A percentile compares a stretch with the other conserved stretches of the same genome.
These are phyloP conservation scores for Fusarium paranaense DNA, from an alignment of 2,329 filamentous ascomycete genomes.

Conservation along the genomic window DNA sequence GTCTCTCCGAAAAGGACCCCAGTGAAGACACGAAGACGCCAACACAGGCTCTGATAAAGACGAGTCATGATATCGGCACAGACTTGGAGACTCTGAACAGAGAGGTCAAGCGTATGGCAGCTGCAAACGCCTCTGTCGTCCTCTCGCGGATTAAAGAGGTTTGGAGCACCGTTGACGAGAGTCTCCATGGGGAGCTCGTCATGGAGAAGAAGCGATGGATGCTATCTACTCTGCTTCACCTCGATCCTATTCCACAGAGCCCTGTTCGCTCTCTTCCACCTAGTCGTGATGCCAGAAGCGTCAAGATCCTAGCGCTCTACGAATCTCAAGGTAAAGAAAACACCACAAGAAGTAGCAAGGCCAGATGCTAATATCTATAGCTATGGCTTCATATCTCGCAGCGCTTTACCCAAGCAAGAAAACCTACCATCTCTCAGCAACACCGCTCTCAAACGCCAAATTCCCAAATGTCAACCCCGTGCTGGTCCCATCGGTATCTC, in stretches of 20 bases:
- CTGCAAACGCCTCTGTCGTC: constrained; percentile 52
- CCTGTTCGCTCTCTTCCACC: constrained; percentile 12
- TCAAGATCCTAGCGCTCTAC: constrained; percentile 61
- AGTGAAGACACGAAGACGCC: neutral
- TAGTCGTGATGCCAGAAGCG: neutral
- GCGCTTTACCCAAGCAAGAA: constrained; percentile 54
- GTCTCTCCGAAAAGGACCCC: constrained; percentile 20
- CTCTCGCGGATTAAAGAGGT: constrained; percentile 64
- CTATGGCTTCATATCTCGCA: constrained; percentile 62
- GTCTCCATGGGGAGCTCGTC: constrained; percentile 50
- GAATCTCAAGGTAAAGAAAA: constrained; percentile 59
- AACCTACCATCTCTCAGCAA: constrained; percentile 60
- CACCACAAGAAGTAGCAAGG: neutral
- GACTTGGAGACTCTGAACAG: constrained; percentile 22
- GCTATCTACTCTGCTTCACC: constrained; percentile 65
- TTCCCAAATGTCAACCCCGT: constrained; percentile 57
- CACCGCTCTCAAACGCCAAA: constrained; percentile 51
- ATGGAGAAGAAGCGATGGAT: constrained; percentile 71
- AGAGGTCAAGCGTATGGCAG: constrained; percentile 38
- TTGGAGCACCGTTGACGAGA: constrained; percentile 28
- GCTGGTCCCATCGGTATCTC: constrained; percentile 52
- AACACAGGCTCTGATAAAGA: neutral
- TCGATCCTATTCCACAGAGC: constrained; percentile 49
- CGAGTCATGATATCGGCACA: fast-evolving
- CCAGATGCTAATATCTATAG: constrained; percentile 45